Evolutionary conservation across 768 basidiomycete species (phyloP).

Genomic region (Chalciporus chontae): DNA sequence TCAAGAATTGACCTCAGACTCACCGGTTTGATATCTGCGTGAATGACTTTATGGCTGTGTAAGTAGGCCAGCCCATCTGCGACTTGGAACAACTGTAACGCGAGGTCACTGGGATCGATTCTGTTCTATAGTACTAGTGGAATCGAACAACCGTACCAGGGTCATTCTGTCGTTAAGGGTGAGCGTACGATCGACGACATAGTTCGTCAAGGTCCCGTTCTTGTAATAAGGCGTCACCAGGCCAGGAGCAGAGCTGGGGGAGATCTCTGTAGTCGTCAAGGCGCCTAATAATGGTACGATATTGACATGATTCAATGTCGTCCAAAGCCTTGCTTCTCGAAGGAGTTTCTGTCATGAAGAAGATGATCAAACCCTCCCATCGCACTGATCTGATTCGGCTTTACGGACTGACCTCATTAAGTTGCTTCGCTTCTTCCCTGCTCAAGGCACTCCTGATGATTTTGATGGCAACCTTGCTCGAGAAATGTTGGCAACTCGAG

Average conservation of each 20-base stretch:
- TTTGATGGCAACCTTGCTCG: constrained; percentile 25
- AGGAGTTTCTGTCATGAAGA: constrained; percentile 20
- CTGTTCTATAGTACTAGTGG: background rate
- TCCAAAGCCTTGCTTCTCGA: constrained; percentile 28
- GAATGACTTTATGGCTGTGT: constrained; percentile 24
- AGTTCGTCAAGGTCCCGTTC: constrained; percentile 18
- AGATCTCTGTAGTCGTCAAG: constrained; percentile 15
- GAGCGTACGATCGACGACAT: constrained; percentile 10
- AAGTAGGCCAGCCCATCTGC: constrained; percentile 23
- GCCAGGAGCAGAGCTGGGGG: constrained; percentile 16
- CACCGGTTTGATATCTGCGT: constrained; percentile 39
- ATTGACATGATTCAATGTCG: constrained; percentile 19
- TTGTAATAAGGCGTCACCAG: constrained; percentile 28
- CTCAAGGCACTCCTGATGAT: constrained; percentile 20
- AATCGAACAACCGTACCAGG: constrained; percentile 13
- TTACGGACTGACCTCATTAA: constrained; percentile 18
- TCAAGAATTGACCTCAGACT: constrained; percentile 3
- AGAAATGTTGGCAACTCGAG: background rate
- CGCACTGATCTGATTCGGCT: background rate
- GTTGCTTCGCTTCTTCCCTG: constrained; percentile 12
- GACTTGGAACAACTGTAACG: constrained; percentile 18
- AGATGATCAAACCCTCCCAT: background rate
- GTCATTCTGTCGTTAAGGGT: constrained; percentile 14
- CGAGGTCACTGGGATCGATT: background rate
- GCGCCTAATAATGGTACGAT: constrained; percentile 25